A percentile compares a stretch with the other conserved stretches of the same genome.
These are phyloP conservation scores for Erythrobasidium hasegawianum DNA, from an alignment of 1,284 basidiomycete genomes.

Conservation along the genomic window DNA sequence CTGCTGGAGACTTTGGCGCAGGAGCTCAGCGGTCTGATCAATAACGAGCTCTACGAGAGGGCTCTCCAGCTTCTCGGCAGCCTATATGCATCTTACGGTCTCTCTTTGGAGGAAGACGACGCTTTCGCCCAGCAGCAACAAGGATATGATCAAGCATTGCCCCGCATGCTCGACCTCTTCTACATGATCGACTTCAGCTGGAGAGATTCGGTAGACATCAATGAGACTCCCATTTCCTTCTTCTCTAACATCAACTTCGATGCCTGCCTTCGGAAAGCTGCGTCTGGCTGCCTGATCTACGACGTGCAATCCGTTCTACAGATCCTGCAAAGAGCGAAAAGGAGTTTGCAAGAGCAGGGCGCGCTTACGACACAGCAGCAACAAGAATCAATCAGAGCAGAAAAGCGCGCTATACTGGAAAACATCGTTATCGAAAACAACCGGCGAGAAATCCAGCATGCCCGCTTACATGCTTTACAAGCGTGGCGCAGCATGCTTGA, in stretches of 20 bases:
- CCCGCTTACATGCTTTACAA: slow-evolving; percentile 66
- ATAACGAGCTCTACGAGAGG: slow-evolving; percentile 54
- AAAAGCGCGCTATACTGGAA: slow-evolving; percentile 70
- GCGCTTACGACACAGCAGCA: slow-evolving; percentile 62
- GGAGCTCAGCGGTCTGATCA: slow-evolving; percentile 81
- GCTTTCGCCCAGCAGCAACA: not conserved
- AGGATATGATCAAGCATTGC: slow-evolving; percentile 71
- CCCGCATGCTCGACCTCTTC: slow-evolving; percentile 80
- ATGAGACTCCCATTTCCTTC: slow-evolving; percentile 63
- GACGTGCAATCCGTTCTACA: slow-evolving; percentile 67
- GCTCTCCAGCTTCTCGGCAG: slow-evolving; percentile 43
- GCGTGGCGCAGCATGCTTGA: slow-evolving; percentile 80
- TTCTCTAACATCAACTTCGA: slow-evolving; percentile 68
- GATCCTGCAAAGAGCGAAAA: slow-evolving; percentile 61
- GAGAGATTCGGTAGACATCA: slow-evolving; percentile 66
- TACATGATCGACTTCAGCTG: slow-evolving; percentile 82
- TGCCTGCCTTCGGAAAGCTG: slow-evolving; percentile 66
- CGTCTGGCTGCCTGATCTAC: slow-evolving; percentile 73
- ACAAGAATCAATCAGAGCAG: slow-evolving; percentile 64
- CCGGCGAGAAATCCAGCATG: slow-evolving; percentile 69
- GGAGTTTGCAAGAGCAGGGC: slow-evolving; percentile 64
- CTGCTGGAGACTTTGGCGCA: slow-evolving; percentile 82
- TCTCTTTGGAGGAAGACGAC: slow-evolving; percentile 41
- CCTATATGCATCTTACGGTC: slow-evolving; percentile 28
- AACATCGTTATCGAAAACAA: slow-evolving; percentile 83